Percentiles rank a stretch among this genome's conserved stretches.
phyloP scores from a whole-genome alignment of 1,139 yeast genomes.

The Yamadazyma oceani region DNA sequence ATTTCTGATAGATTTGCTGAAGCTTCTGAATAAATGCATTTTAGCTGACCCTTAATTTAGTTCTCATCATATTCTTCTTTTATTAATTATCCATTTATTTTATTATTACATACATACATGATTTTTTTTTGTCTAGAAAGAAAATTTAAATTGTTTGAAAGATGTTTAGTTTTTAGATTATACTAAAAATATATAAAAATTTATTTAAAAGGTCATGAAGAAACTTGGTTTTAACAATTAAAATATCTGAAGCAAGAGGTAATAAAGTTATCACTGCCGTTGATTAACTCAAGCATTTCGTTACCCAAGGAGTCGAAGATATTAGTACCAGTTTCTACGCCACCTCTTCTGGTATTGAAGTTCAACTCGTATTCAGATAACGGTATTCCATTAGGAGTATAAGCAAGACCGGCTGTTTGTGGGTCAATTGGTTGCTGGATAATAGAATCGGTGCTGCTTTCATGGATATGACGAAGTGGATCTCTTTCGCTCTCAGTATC shows the following conservation, averaged over 20 bases:
- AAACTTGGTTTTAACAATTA: background rate
- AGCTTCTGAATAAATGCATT: constrained; percentile 68
- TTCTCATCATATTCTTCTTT: constrained; percentile 1
- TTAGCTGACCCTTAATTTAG: background rate
- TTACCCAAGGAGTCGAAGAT: constrained; percentile 20
- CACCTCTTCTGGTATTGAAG: constrained; percentile 1
- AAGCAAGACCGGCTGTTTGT: constrained; percentile 5
- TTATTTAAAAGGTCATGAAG: background rate
- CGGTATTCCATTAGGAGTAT: constrained; percentile 30
- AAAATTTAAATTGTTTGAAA: background rate
- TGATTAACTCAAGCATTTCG: constrained; percentile 19
- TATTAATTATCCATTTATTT: no score
- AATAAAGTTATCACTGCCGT: constrained; percentile 21
- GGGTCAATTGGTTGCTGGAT: background rate
- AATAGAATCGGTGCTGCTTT: constrained; percentile 24
- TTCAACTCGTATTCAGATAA: constrained; percentile 22
- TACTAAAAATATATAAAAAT: constrained; percentile 1
- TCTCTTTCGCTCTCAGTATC: no score
- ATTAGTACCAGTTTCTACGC: constrained; percentile 6
- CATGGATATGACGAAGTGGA: no score
- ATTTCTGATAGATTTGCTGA: constrained; percentile 93
- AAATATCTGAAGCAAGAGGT: constrained; percentile 14
- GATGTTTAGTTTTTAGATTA: constrained; percentile 1
- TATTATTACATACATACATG: no score
- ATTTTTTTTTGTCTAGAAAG: no score